Evolutionary conservation across 1,284 basidiomycete genomes (phyloP).

Genomic region (Ustilago sp.): DNA sequence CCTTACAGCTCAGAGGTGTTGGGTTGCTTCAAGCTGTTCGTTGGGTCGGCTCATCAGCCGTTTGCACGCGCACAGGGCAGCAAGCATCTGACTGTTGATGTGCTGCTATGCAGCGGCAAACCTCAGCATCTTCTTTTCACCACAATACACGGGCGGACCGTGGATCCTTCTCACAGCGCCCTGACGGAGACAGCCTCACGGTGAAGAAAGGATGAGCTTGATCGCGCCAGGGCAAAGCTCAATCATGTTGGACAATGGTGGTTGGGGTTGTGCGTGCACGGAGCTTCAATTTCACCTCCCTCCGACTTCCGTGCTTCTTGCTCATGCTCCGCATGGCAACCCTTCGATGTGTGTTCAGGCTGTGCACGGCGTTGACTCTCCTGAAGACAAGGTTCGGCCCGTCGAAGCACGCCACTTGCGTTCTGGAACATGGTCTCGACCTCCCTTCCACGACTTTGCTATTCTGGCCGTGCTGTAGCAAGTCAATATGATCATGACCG

Average conservation of each 20-base stretch:
- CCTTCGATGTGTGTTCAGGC: not conserved
- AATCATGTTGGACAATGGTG: too few relatives aligned
- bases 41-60: too few relatives aligned
- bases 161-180: not conserved
- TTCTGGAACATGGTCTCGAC: slow-evolving; percentile 13
- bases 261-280: too few relatives aligned
- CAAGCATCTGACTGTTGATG: too few relatives aligned
- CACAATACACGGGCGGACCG: not conserved
- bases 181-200: not conserved
- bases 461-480: not conserved
- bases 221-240: slow-evolving; percentile 10
- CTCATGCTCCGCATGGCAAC: not conserved
- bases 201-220: not conserved
- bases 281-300: too few relatives aligned
- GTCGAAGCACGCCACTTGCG: not conserved
- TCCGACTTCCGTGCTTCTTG: too few relatives aligned
- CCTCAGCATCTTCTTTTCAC: not conserved
- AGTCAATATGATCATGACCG: not conserved
- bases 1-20: too few relatives aligned
- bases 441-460: not conserved
- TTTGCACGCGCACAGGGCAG: too few relatives aligned
- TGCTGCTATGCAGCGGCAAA: too few relatives aligned
- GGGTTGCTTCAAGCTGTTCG: too few relatives aligned
- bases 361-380: not conserved
- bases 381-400: not conserved